Evolutionary conservation across 805 yeast genomes (phyloP).

Genomic region (Saccharomycopsis vini): DNA sequence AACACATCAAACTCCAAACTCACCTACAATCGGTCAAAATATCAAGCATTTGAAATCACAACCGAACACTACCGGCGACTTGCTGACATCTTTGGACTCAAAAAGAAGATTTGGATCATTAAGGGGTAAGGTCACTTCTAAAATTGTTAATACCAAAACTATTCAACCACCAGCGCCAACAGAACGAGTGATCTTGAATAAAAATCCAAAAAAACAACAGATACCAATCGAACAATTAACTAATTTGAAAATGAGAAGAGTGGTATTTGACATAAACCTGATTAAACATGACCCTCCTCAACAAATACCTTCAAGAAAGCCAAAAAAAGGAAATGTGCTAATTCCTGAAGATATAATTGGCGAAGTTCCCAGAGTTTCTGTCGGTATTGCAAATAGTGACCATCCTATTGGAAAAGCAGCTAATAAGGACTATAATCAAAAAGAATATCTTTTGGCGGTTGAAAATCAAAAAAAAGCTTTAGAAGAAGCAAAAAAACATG

Average conservation of each 20-base stretch:
- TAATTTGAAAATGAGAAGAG: constrained; percentile 45
- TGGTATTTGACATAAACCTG: constrained; percentile 68
- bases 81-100: constrained; percentile 1
- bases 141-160: constrained; percentile 8
- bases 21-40: too few species aligned
- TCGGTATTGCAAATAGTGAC: constrained; percentile 54
- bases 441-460: constrained; percentile 46
- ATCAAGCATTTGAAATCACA: too few species aligned
- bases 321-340: constrained; percentile 69
- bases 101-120: constrained; percentile 17
- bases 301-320: constrained; percentile 82
- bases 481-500: constrained; percentile 60
- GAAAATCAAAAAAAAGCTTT: constrained; percentile 47
- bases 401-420: constrained; percentile 27
- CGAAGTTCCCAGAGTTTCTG: constrained; percentile 52
- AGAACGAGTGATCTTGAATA: constrained; percentile 35
- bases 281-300: constrained; percentile 82
- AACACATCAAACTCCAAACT: too few species aligned
- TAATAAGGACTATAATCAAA: constrained; percentile 31
- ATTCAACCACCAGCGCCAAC: constrained; percentile 16
- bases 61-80: too few species aligned
- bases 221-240: constrained; percentile 26
- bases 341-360: constrained; percentile 56
- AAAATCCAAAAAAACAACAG: constrained; percentile 33
- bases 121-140: constrained; percentile 17